Evolutionary conservation across 2,329 filamentous ascomycete species (phyloP), one percentile per base, ranked within the genome.

Genomic region (Xylaria hypoxylon): DNA sequence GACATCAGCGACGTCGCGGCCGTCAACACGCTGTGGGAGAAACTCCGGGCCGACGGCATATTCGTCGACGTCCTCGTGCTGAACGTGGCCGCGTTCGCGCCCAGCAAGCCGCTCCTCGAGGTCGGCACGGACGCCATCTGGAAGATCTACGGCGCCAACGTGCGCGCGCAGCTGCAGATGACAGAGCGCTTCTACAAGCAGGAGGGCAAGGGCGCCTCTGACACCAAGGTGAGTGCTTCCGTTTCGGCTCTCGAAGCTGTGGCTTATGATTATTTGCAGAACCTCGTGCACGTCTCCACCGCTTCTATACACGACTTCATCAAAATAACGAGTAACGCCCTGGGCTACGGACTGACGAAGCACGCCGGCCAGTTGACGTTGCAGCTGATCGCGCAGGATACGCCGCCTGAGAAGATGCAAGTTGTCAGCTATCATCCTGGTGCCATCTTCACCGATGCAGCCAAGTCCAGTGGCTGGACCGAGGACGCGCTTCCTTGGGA

Each of bases 371-470:
- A 80, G 0, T 65, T 79, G 10, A 65, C 77, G 6, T 66, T 83
- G 40, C 80, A 83, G 71, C 66, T 76, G 38, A 73, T 83, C 8
- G 80, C 80, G 4, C 70, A 76, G n/a, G 79, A 81, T 5, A 72
- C 73, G 0, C 56, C 73, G 0, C 62, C 75, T 0, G 74, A 77
- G 10, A 59, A 73, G 3, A 74, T 83, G 76, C 80, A 82, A 47
- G 63, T 82, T 13, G 38, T 82, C 13, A 80, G 72, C 42, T 80
- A 79, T 55, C 78, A 83, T 28, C 82, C 82, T 0, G 81, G 81
- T 0, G 57, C 75, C 3, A 73, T 83, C 1, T 77, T 73, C 42
- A 80, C 79, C 1, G 73, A 79, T 1, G 51, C 71, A 0, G 75
- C 75, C 0, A 62, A 67, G 45, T 65, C 62, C 0, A 24, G 63